phyloP scores from a whole-genome alignment of 179 eudicot genomes.

The Corrigiola litoralis region DNA sequence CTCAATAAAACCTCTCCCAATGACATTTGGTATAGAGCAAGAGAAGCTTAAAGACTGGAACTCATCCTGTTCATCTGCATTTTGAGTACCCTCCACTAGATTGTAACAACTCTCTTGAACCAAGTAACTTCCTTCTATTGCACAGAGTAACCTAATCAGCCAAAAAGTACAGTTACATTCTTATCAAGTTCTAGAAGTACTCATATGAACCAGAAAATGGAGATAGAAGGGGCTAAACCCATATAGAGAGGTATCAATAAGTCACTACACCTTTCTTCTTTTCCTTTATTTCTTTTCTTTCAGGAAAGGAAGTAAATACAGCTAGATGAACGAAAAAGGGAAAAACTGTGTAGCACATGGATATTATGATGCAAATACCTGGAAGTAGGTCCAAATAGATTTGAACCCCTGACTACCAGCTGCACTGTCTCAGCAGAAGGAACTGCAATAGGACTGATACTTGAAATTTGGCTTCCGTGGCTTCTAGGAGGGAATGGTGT shows the following conservation, averaged over 20 bases:
- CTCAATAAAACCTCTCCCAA: slow-evolving; percentile 93
- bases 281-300: no score
- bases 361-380: slow-evolving; percentile 42
- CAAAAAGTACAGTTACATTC: neutral
- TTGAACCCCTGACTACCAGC: slow-evolving; percentile 57
- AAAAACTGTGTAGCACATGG: neutral
- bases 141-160: slow-evolving; percentile 62
- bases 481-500: slow-evolving; percentile 49
- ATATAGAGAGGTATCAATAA: neutral
- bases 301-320: no score
- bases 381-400: slow-evolving; percentile 52
- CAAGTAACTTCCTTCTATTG: slow-evolving; percentile 71
- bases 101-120: slow-evolving; percentile 46
- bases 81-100: slow-evolving; percentile 33
- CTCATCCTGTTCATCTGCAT: slow-evolving; percentile 34
- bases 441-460: slow-evolving; percentile 86
- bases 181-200: slow-evolving; percentile 1
- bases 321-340: neutral
- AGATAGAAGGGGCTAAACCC: neutral
- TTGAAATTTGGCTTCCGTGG: slow-evolving; percentile 40
- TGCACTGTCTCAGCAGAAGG: slow-evolving; percentile 45
- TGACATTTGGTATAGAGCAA: slow-evolving; percentile 57
- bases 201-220: neutral
- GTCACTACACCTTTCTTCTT: neutral
- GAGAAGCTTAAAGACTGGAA: slow-evolving; percentile 51